A percentile compares a stretch with the other conserved stretches of the same genome.
phyloP scores from a whole-genome alignment of 2,329 filamentous ascomycete genomes.

The Paraphoma sp. region DNA sequence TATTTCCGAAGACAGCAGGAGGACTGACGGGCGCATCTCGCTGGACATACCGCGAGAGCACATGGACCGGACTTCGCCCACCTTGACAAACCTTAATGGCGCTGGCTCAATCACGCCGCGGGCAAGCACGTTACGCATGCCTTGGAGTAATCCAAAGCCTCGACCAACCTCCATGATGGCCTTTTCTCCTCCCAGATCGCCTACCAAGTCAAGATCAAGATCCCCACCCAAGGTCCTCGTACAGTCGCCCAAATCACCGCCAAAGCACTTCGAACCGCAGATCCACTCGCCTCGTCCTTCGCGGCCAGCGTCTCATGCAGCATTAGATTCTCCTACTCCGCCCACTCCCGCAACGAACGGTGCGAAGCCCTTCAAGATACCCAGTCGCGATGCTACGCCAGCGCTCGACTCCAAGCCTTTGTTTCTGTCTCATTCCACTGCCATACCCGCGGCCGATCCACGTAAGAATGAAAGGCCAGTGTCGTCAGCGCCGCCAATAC shows the following conservation, averaged over 20 bases:
- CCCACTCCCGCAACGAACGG: constrained; percentile 20
- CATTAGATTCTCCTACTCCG: constrained; percentile 31
- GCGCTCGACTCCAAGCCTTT: constrained; percentile 47
- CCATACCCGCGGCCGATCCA: constrained; percentile 30
- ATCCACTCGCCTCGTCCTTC: constrained; percentile 45
- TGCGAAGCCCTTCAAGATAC: constrained; percentile 42
- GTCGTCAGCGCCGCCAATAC: constrained; percentile 51
- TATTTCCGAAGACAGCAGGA: constrained; percentile 35
- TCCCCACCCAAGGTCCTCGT: constrained; percentile 72
- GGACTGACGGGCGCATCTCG: constrained; percentile 47
- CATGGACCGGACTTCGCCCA: constrained; percentile 27
- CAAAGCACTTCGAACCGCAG: constrained; percentile 52
- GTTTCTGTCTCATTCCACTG: constrained; percentile 20
- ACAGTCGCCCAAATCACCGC: constrained; percentile 72
- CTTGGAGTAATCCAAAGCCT: constrained; percentile 45
- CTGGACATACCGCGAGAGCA: constrained; percentile 50
- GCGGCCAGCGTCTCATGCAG: constrained; percentile 28
- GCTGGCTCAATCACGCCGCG: constrained; percentile 41
- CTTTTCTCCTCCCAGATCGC: constrained; percentile 53
- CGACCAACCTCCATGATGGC: constrained; percentile 59
- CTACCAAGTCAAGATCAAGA: constrained; percentile 53
- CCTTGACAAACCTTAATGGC: constrained; percentile 47
- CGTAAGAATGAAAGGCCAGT: constrained; percentile 47
- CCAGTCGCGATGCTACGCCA: constrained; percentile 52
- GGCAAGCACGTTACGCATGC: constrained; percentile 42